A percentile compares a stretch with the other conserved stretches of the same genome.
Conservation (phyloP, 2,329 filamentous ascomycete species). For the Trichoderma guizhouense region DNA sequence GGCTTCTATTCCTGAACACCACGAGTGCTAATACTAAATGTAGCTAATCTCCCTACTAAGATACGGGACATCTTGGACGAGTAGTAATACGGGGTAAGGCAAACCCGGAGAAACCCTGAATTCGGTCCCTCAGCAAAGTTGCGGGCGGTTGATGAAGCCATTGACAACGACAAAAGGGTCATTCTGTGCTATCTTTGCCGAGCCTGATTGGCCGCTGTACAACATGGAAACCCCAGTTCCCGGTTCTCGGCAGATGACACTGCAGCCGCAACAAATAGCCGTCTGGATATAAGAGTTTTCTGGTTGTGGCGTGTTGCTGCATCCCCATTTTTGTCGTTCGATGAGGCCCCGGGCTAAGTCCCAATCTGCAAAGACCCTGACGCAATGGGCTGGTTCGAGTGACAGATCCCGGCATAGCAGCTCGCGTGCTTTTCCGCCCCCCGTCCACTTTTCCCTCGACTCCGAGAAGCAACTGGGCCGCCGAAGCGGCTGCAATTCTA, state of each 20-base stretch:
- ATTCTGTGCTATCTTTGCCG: background rate
- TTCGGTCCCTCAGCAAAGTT: background rate
- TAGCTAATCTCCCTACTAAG: background rate
- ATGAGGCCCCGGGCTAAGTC: slow-evolving; percentile 2
- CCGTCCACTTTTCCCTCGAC: background rate
- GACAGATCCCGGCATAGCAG: background rate
- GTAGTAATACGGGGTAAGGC: background rate
- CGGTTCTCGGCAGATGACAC: slow-evolving; percentile 6
- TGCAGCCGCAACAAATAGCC: background rate
- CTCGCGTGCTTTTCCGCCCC: slow-evolving; percentile 1
- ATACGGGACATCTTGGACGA: background rate
- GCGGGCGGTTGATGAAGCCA: background rate
- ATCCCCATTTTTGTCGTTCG: slow-evolving; percentile 17
- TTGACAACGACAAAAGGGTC: background rate
- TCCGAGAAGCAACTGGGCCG: background rate
- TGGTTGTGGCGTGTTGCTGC: slow-evolving; percentile 5
- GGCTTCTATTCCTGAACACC: background rate
- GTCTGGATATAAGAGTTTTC: background rate
- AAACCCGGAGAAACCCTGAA: background rate
- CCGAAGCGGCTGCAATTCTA: background rate
- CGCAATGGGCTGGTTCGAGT: slow-evolving; percentile 7
- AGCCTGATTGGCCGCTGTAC: background rate
- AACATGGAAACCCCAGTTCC: background rate
- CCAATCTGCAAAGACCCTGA: slow-evolving; percentile 11
- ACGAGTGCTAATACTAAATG: background rate